Evolutionary conservation across 2,329 filamentous ascomycete species (phyloP), one percentile per base, ranked within the genome.

Genomic region (Lachnellula willkommii): DNA sequence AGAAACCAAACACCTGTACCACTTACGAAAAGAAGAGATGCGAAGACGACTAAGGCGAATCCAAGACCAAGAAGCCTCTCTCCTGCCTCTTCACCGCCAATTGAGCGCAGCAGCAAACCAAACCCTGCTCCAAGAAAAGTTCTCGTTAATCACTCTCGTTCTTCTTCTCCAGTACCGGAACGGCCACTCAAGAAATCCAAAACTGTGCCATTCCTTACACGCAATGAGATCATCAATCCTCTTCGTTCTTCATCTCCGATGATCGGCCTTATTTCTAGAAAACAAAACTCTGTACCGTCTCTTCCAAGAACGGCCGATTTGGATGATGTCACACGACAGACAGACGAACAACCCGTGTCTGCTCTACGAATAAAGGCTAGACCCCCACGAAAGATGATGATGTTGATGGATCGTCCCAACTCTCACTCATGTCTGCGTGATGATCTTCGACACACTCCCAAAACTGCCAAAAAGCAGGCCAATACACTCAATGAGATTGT

Each of bases 291-390:
- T 12, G 20, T 11, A 6, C 6, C 20, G 4, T 45, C 42, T 45
- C 42, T 45, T 11, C 17, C 42, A 17, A 45, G 20, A 12, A 22
- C 17, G 14, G 17, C 24, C 2, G n/a, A 47, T 28, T 4, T 15
- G n/a, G 24, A 28, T 28, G 14, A 28, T 28, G 14, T 48, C 20
- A 36, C 9, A 20, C 35, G 17, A 12, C 12, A 28, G 15, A n/a
- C 36, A 15, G 37, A 32, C 8, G 47, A 56, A 2, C 56, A 51
- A 22, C 48, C 63, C 6, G 55, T 50, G n/a, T 64, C 66, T 28
- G 50, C 63, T 43, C 49, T 70, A 45, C 62, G 65, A 32, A 68
- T 70, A 37, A 70, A 63, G 50, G 55, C 67, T 24, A 62, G 63
- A 52, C 57, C 63, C 22, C 62, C 57, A 24, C 58, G 53, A 45